These are phyloP conservation scores for Thuidium tamariscinum DNA, from an alignment of 225 moss, liverwort and hornwort species.

Conservation along the genomic window DNA sequence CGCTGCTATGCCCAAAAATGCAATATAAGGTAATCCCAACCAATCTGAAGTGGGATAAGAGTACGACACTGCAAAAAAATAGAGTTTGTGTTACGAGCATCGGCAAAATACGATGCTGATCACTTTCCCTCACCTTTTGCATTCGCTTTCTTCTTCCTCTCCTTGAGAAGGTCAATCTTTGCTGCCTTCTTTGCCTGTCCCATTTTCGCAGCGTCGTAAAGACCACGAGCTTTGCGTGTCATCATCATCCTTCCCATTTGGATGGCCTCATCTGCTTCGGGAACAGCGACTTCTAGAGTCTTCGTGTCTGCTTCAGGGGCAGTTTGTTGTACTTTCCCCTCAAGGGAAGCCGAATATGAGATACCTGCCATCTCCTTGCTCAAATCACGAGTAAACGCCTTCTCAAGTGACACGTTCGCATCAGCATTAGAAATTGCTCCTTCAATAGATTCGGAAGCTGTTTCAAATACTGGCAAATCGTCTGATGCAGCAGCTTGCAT, in stretches of 20 bases:
- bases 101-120: not conserved
- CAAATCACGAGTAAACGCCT: slow-evolving; percentile 42
- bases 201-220: slow-evolving; percentile 85
- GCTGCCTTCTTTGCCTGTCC: slow-evolving; percentile 81
- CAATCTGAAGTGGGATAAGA: not conserved
- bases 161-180: slow-evolving; percentile 50
- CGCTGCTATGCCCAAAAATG: slow-evolving; percentile 6
- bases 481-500: slow-evolving; percentile 47
- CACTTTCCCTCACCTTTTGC: slow-evolving; percentile 14
- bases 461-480: slow-evolving; percentile 37
- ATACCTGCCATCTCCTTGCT: slow-evolving; percentile 65
- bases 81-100: not conserved
- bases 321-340: slow-evolving; percentile 10
- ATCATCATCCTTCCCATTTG: slow-evolving; percentile 76
- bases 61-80: not conserved
- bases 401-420: slow-evolving; percentile 35
- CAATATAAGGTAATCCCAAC: not conserved
- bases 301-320: not conserved
- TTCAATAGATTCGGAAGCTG: not conserved
- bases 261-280: slow-evolving; percentile 33
- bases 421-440: slow-evolving; percentile 12
- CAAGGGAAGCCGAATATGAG: slow-evolving; percentile 52
- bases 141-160: slow-evolving; percentile 57
- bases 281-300: not conserved
- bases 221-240: slow-evolving; percentile 63